Percentiles rank a stretch among this genome's conserved stretches.
Evolutionary conservation across 495 filamentous ascomycete genomes (phyloP).

Genomic region (Penicillium daleae): DNA sequence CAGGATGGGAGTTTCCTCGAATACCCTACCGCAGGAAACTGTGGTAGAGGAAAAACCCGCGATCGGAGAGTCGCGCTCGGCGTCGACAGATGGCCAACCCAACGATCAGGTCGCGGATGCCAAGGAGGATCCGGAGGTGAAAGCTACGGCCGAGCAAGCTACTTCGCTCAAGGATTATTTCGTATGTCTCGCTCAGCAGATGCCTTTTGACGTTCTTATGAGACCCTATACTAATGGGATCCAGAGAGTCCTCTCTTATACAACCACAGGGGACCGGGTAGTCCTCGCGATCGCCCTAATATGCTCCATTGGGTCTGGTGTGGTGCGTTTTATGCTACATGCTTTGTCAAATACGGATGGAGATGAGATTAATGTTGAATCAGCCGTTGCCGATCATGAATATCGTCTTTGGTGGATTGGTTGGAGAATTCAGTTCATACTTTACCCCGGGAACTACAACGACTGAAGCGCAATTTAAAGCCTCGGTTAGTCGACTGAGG

Average conservation of each 20-base stretch:
- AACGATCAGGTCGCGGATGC: not conserved
- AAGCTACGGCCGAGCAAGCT: not conserved
- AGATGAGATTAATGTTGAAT: not conserved
- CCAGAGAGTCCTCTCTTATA: not conserved
- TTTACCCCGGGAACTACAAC: not conserved
- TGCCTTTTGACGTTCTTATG: not conserved
- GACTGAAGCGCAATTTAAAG: not conserved
- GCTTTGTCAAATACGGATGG: not conserved
- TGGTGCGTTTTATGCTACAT: not conserved
- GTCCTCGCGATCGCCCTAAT: not conserved
- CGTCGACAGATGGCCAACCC: not conserved
- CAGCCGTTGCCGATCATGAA: not conserved
- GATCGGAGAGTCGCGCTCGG: not conserved
- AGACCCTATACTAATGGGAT: not conserved
- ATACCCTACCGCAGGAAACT: not conserved
- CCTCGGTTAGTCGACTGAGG: not conserved
- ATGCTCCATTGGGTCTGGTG: not conserved
- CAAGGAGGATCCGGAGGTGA: not conserved
- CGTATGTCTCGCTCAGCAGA: not conserved
- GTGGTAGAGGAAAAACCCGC: not conserved
- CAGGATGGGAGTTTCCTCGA: not conserved
- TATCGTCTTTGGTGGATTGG: not conserved
- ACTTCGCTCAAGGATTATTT: slow-evolving; percentile 1
- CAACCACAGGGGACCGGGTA: not conserved
- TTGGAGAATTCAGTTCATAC: not conserved